phyloP scores from a whole-genome alignment of 768 basidiomycete species.

The Coprinellus micaceus region DNA sequence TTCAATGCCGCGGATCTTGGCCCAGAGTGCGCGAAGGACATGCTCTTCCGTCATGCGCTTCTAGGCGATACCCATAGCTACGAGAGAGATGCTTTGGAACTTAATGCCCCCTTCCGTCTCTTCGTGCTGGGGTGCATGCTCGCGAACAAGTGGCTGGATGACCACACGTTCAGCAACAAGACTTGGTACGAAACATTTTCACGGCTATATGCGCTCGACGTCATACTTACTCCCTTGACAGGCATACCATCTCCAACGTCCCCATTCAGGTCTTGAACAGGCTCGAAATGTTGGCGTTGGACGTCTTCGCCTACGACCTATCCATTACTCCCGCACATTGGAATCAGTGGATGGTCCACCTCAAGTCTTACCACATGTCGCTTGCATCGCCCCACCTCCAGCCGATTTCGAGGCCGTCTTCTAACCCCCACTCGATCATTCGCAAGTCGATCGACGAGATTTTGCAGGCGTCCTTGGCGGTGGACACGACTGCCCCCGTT shows the following conservation, averaged over 20 bases:
- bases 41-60: slow-evolving; percentile 60
- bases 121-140: slow-evolving; percentile 81
- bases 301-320: slow-evolving; percentile 67
- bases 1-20: slow-evolving; percentile 51
- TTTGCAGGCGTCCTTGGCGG: slow-evolving; percentile 43
- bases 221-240: slow-evolving; percentile 23
- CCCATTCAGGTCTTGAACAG: slow-evolving; percentile 67
- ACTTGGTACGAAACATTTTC: slow-evolving; percentile 66
- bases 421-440: slow-evolving; percentile 66
- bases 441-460: slow-evolving; percentile 70
- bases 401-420: slow-evolving; percentile 74
- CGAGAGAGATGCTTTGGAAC: slow-evolving; percentile 50
- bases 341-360: slow-evolving; percentile 67
- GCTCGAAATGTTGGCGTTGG: slow-evolving; percentile 67
- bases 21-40: slow-evolving; percentile 54
- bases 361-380: slow-evolving; percentile 63
- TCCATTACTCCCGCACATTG: slow-evolving; percentile 62
- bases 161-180: slow-evolving; percentile 87
- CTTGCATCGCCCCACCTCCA: slow-evolving; percentile 60
- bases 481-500: slow-evolving; percentile 25
- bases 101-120: slow-evolving; percentile 65
- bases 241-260: slow-evolving; percentile 79
- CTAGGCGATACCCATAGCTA: slow-evolving; percentile 46
- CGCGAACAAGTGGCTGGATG: slow-evolving; percentile 86
- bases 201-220: neutral